Evolutionary conservation across 1,284 basidiomycete genomes (phyloP).

Genomic region (Anthracocystis panici-leucophaei): DNA sequence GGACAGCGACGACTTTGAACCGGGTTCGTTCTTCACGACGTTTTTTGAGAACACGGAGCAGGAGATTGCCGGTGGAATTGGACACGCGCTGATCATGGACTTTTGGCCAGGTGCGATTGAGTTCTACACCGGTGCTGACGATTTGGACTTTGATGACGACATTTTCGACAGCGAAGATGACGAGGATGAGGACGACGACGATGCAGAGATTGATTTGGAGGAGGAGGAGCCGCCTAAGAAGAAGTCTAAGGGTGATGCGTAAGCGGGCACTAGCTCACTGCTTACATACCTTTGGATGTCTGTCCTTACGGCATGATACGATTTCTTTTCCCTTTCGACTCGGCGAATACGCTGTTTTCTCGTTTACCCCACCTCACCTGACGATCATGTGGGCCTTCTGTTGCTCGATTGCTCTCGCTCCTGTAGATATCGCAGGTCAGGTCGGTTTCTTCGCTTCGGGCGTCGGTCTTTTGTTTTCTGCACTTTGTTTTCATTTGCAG

Average conservation of each 20-base stretch:
- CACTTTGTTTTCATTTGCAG: background rate
- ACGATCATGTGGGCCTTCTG: background rate
- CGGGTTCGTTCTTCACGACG: conserved; percentile 88
- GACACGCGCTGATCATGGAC: conserved; percentile 63
- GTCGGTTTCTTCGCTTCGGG: conserved; percentile 3
- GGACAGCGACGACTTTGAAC: conserved; percentile 73
- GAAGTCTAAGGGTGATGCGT: conserved; percentile 57
- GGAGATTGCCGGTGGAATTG: conserved; percentile 62
- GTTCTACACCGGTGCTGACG: conserved; percentile 61
- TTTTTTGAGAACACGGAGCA: conserved; percentile 74
- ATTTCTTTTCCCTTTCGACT: background rate
- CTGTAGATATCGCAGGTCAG: conserved; percentile 16
- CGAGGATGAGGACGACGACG: conserved; percentile 63
- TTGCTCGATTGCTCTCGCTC: conserved; percentile 11
- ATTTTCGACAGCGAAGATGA: conserved; percentile 58
- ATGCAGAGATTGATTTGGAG: conserved; percentile 65
- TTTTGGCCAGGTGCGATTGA: conserved; percentile 65
- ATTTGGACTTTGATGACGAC: conserved; percentile 60
- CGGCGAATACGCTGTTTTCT: too few species aligned
- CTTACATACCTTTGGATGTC: too few species aligned
- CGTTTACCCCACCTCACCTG: too few species aligned
- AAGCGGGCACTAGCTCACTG: background rate
- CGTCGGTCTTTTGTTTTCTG: background rate
- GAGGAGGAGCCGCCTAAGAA: conserved; percentile 64
- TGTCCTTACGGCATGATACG: background rate